Conservation (phyloP, 179 eudicot genomes). For the Amaranthus tricolor region DNA sequence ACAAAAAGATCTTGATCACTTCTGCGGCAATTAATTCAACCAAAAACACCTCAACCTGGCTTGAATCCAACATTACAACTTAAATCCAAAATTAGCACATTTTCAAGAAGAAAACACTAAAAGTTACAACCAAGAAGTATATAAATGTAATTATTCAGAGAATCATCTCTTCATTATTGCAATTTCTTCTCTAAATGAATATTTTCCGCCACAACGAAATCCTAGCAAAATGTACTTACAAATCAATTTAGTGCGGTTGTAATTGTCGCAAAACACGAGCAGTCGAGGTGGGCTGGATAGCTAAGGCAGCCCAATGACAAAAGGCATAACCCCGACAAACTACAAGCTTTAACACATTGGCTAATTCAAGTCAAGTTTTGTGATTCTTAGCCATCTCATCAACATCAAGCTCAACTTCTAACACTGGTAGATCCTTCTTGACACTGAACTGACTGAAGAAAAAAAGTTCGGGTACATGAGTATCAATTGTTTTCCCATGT, state of each 20-base stretch:
- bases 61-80: not conserved
- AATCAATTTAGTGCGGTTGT: slow-evolving; percentile 15
- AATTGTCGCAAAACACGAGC: not conserved
- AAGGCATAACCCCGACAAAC: not conserved
- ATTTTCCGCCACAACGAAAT: slow-evolving; percentile 17
- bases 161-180: slow-evolving; percentile 19
- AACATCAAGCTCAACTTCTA: slow-evolving; percentile 87
- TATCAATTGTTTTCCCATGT: too few relatives aligned
- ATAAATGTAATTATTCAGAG: not conserved
- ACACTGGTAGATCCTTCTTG: slow-evolving; percentile 56
- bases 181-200: slow-evolving; percentile 19
- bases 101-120: slow-evolving; percentile 12
- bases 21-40: too few relatives aligned
- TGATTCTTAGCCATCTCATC: slow-evolving; percentile 87
- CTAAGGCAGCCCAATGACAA: not conserved
- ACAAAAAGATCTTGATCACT: too few relatives aligned
- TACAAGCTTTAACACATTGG: not conserved
- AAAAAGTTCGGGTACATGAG: not conserved
- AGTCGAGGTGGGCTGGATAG: not conserved
- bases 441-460: slow-evolving; percentile 53
- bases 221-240: slow-evolving; percentile 17
- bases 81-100: slow-evolving; percentile 19
- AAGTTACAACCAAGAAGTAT: not conserved
- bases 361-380: slow-evolving; percentile 39
- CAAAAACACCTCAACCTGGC: too few relatives aligned